These are phyloP conservation scores for Bipolaris cookei DNA, from an alignment of 2,329 filamentous ascomycete species.

Conservation along the genomic window DNA sequence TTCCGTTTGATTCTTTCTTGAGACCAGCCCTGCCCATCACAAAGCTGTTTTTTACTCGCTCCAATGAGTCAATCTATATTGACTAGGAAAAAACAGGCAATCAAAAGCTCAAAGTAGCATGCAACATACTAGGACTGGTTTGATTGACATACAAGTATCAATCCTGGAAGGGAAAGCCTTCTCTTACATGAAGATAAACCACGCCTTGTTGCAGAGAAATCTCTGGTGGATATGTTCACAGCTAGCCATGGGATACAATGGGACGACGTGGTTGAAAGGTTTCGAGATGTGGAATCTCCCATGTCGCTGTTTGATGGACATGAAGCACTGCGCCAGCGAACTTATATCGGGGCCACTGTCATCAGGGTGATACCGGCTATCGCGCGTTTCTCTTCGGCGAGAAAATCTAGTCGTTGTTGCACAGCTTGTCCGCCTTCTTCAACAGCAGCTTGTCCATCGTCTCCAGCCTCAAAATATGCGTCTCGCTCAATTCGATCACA, in stretches of 20 bases:
- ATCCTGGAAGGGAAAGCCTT: neutral
- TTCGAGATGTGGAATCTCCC: neutral
- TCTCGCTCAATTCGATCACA: neutral
- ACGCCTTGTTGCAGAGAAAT: too few species aligned
- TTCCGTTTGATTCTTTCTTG: too few species aligned
- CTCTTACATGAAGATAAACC: neutral
- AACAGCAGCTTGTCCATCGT: neutral
- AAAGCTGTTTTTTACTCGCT: too few species aligned
- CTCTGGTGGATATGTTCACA: neutral
- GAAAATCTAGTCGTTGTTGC: neutral
- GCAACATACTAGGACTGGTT: neutral
- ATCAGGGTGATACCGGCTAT: neutral
- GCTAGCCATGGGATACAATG: neutral
- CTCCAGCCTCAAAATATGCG: neutral
- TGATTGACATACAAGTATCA: neutral
- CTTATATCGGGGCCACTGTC: neutral
- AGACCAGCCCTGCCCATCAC: too few species aligned
- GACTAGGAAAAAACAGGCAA: too few species aligned
- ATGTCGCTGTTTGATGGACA: neutral
- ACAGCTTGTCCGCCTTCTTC: neutral
- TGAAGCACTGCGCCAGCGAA: neutral
- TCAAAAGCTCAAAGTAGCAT: too few species aligned
- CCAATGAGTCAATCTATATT: too few species aligned
- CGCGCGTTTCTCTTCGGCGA: neutral
- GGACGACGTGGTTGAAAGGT: neutral